A percentile compares a stretch with the other conserved stretches of the same genome.
These are phyloP conservation scores for Coemansia guatemalensis DNA, from an alignment of 192 early-diverging fungal genomes.

Conservation along the genomic window DNA sequence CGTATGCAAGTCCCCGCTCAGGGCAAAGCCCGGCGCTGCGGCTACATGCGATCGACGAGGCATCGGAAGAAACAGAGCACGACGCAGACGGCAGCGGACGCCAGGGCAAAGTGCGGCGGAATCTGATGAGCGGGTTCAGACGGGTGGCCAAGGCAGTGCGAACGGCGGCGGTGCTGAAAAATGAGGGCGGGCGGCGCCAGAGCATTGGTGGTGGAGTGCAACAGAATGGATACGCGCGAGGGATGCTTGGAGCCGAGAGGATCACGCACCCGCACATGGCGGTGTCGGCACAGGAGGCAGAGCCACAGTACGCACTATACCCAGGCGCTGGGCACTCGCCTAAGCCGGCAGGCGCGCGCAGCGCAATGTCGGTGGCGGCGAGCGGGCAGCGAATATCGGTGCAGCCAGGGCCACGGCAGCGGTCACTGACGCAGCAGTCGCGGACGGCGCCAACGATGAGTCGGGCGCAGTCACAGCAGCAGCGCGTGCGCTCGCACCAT, in stretches of 20 bases:
- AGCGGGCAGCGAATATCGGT: background rate
- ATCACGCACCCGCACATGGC: constrained; percentile 17
- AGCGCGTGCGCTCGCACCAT: constrained; percentile 16
- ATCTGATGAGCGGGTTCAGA: constrained; percentile 38
- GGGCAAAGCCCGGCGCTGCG: constrained; percentile 2
- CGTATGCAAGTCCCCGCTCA: background rate
- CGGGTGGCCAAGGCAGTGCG: constrained; percentile 50
- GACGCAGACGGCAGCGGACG: background rate
- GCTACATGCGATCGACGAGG: constrained; percentile 32
- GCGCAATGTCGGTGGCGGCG: background rate
- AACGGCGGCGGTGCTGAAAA: constrained; percentile 16
- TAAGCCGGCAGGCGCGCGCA: too few relatives aligned
- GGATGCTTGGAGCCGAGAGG: background rate
- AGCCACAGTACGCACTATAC: background rate
- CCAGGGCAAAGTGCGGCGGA: constrained; percentile 24
- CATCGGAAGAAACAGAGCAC: constrained; percentile 14
- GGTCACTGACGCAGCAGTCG: constrained; percentile 41
- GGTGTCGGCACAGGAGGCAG: background rate
- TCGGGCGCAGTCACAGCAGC: constrained; percentile 6
- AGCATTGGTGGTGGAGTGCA: too few relatives aligned
- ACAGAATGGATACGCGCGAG: background rate
- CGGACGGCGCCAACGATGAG: constrained; percentile 12
- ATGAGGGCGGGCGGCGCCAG: background rate
- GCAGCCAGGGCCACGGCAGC: constrained; percentile 24
- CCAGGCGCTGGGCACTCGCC: background rate